Conservation (phyloP, 129 eudicot genomes). For the Pseudognaphalium luteoalbum region DNA sequence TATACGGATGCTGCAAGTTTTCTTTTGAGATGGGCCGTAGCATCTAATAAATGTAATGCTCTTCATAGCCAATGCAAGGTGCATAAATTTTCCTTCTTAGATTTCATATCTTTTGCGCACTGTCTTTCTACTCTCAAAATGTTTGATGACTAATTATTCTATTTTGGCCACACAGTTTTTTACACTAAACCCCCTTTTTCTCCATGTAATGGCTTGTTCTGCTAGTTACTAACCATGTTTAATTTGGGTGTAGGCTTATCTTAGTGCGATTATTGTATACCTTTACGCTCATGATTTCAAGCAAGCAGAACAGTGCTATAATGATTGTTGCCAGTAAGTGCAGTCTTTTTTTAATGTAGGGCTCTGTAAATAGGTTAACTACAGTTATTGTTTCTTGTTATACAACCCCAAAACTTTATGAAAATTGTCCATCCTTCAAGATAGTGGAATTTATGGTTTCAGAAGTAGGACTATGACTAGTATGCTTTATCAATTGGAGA, state of each 20-base stretch:
- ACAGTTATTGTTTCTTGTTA: conserved; percentile 1
- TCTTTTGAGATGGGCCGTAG: conserved; percentile 71
- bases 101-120: conserved; percentile 12
- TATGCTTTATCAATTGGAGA: background rate
- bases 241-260: conserved; percentile 73
- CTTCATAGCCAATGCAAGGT: conserved; percentile 97
- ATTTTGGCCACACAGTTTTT: background rate
- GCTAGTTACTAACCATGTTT: conserved; percentile 2
- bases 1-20: conserved; percentile 82
- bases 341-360: conserved; percentile 12
- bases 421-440: conserved; percentile 6
- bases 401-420: background rate
- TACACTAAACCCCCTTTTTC: background rate
- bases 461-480: conserved; percentile 19
- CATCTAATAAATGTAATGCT: conserved; percentile 89
- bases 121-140: conserved; percentile 8
- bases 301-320: conserved; percentile 86
- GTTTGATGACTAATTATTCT: background rate
- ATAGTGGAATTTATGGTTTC: background rate
- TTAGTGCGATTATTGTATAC: conserved; percentile 89
- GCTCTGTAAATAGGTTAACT: conserved; percentile 25
- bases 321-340: conserved; percentile 97
- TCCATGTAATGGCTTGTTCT: conserved; percentile 1
- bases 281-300: conserved; percentile 78
- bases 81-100: conserved; percentile 4